These are phyloP conservation scores for Collariella sp. DNA, from an alignment of 495 filamentous ascomycete species.

Conservation along the genomic window DNA sequence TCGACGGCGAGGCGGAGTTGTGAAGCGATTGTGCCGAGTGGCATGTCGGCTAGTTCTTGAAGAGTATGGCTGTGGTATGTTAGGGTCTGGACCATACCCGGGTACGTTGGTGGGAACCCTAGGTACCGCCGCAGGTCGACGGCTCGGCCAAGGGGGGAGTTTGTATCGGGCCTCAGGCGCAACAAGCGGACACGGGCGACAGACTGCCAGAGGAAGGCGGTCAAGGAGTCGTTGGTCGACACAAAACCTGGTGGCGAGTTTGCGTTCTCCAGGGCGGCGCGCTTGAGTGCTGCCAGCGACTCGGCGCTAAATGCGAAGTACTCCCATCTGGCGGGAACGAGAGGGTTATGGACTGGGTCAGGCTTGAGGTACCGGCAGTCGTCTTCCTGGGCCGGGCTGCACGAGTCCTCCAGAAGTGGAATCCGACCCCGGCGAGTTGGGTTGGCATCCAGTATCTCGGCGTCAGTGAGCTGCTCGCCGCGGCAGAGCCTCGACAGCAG, in stretches of 20 bases:
- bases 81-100: constrained; percentile 39
- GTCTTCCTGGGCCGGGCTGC: constrained; percentile 27
- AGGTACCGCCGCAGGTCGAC: constrained; percentile 44
- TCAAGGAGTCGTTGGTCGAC: constrained; percentile 46
- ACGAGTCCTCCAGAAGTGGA: constrained; percentile 31
- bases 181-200: constrained; percentile 37
- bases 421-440: constrained; percentile 34
- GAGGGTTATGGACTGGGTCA: constrained; percentile 15
- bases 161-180: constrained; percentile 26
- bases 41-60: constrained; percentile 24
- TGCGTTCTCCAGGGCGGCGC: constrained; percentile 26
- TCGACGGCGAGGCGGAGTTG: constrained; percentile 39
- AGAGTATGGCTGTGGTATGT: constrained; percentile 29
- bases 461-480: constrained; percentile 34
- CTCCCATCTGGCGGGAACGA: constrained; percentile 25
- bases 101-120: constrained; percentile 35
- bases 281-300: constrained; percentile 36
- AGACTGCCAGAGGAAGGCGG: constrained; percentile 45
- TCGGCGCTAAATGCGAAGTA: constrained; percentile 33
- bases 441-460: constrained; percentile 42
- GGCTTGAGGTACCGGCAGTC: constrained; percentile 19
- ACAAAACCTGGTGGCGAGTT: constrained; percentile 13
- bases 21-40: constrained; percentile 36
- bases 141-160: constrained; percentile 39
- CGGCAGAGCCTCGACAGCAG: constrained; percentile 48